These are phyloP conservation scores for Aureobasidium sp. DNA, from an alignment of 2,329 filamentous ascomycete species.

Conservation along the genomic window DNA sequence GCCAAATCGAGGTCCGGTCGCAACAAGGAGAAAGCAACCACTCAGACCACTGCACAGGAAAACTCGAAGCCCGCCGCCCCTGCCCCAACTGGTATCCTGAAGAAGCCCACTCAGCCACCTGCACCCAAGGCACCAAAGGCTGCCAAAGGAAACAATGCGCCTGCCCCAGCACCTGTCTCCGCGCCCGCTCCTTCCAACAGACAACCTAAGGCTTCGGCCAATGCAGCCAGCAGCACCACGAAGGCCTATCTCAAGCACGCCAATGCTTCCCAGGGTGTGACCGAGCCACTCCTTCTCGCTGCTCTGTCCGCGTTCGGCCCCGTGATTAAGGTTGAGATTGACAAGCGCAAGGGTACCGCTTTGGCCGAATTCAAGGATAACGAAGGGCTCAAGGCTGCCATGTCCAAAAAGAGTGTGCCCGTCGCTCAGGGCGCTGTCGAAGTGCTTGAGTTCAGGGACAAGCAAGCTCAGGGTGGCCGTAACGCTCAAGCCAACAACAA, in stretches of 20 bases:
- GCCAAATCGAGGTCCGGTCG: conserved; percentile 11
- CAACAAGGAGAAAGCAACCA: conserved; percentile 15
- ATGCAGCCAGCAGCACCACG: conserved; percentile 27
- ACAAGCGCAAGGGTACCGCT: conserved; percentile 89
- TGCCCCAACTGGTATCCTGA: conserved; percentile 32
- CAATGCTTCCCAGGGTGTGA: conserved; percentile 86
- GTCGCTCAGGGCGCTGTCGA: conserved; percentile 83
- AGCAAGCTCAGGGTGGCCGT: conserved; percentile 16
- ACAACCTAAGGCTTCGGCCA: conserved; percentile 12
- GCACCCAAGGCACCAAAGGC: conserved; percentile 14
- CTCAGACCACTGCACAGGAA: conserved; percentile 7
- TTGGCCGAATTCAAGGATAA: conserved; percentile 82
- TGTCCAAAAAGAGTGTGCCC: conserved; percentile 71
- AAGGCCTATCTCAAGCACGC: conserved; percentile 52
- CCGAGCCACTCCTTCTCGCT: conserved; percentile 68
- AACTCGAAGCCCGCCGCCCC: conserved; percentile 15
- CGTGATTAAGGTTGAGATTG: conserved; percentile 78
- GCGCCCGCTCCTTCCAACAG: conserved; percentile 10
- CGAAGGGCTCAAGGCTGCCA: conserved; percentile 66
- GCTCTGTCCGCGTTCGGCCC: conserved; percentile 67
- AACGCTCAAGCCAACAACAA: conserved; percentile 17
- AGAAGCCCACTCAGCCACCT: conserved; percentile 28
- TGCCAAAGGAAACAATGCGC: conserved; percentile 10
- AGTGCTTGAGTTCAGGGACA: conserved; percentile 72
- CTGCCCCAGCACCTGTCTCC: conserved; percentile 16